Evolutionary conservation across 2,329 filamentous ascomycete genomes (phyloP).

Genomic region (Talaromyces islandicus): DNA sequence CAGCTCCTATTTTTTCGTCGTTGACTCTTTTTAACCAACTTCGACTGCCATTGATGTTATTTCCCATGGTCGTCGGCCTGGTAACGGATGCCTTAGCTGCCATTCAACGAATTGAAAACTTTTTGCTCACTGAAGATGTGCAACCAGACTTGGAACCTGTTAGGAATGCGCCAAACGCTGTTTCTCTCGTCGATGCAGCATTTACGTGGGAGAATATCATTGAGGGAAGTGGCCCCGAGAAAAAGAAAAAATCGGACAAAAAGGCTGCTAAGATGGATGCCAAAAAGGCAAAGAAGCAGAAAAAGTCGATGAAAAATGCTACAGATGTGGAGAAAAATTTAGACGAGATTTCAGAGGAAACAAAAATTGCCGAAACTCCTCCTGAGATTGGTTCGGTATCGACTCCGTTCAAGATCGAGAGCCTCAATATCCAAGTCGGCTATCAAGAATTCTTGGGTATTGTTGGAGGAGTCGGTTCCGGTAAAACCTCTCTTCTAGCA

Average conservation of each 20-base stretch:
- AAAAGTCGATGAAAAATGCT: neutral
- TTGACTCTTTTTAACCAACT: conserved; percentile 85
- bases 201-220: conserved; percentile 73
- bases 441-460: conserved; percentile 26
- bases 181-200: conserved; percentile 63
- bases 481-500: conserved; percentile 68
- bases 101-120: conserved; percentile 74
- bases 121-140: conserved; percentile 74
- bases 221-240: conserved; percentile 7
- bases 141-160: conserved; percentile 61
- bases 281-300: conserved; percentile 6
- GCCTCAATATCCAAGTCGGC: conserved; percentile 20
- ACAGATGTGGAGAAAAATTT: neutral
- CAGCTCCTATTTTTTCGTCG: conserved; percentile 80
- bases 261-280: conserved; percentile 4
- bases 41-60: conserved; percentile 75
- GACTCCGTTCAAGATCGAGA: conserved; percentile 28
- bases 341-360: neutral
- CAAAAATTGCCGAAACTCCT: neutral
- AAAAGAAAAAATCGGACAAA: conserved; percentile 8
- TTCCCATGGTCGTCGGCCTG: conserved; percentile 81
- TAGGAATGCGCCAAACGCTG: conserved; percentile 43
- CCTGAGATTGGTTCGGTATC: neutral
- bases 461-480: conserved; percentile 48
- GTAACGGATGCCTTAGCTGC: conserved; percentile 81